These are phyloP conservation scores for Chlorophyllum brunneum DNA, from an alignment of 768 basidiomycete genomes.

Conservation along the genomic window DNA sequence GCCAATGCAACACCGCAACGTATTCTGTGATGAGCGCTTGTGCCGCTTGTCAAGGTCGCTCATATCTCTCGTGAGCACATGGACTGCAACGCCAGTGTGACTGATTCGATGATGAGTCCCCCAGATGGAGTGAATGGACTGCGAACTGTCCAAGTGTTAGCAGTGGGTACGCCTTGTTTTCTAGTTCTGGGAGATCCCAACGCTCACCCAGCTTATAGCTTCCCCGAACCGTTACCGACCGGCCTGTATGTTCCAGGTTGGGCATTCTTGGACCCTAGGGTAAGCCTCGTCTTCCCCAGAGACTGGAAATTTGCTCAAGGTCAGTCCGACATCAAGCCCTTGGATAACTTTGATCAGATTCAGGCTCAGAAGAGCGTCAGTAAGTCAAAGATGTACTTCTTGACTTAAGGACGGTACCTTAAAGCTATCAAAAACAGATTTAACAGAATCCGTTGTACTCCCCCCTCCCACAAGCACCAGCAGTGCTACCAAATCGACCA, in stretches of 20 bases:
- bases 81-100: no score
- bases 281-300: conserved; percentile 13
- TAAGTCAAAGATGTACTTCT: background rate
- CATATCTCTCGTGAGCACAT: conserved; percentile 27
- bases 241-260: conserved; percentile 53
- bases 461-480: background rate
- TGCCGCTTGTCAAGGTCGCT: conserved; percentile 48
- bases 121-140: conserved; percentile 53
- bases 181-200: background rate
- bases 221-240: conserved; percentile 41
- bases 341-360: conserved; percentile 4
- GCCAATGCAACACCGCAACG: conserved; percentile 53
- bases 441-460: conserved; percentile 5
- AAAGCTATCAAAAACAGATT: background rate
- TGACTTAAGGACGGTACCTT: background rate
- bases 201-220: conserved; percentile 27
- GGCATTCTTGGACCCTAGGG: conserved; percentile 56
- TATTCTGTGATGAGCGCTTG: conserved; percentile 58
- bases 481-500: background rate
- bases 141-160: conserved; percentile 41
- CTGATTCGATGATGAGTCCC: no score
- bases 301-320: background rate
- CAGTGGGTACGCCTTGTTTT: conserved; percentile 21
- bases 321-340: background rate
- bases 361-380: background rate